Evolutionary conservation across 2,329 filamentous ascomycete genomes (phyloP).

Genomic region (Hymenoscyphus repandus): DNA sequence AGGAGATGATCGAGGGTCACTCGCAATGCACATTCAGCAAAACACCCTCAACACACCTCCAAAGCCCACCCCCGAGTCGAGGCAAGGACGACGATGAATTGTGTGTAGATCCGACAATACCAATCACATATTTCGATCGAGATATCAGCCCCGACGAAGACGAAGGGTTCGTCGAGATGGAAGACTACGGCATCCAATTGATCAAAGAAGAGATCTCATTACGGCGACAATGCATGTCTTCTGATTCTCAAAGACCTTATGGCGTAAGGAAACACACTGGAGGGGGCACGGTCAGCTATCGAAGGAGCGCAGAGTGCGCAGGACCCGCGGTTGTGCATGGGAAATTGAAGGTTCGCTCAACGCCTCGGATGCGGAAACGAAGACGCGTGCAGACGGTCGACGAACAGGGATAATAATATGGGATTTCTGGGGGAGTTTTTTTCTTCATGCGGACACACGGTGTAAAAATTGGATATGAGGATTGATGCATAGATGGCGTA

Average conservation of each 20-base stretch:
- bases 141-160: conserved; percentile 14
- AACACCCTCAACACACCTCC: conserved; percentile 3
- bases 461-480: background rate
- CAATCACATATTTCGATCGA: background rate
- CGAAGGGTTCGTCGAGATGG: conserved; percentile 22
- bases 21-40: conserved; percentile 20
- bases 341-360: conserved; percentile 2
- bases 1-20: conserved; percentile 20
- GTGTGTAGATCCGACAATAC: background rate
- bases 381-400: background rate
- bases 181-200: background rate
- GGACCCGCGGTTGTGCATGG: background rate
- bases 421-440: no score
- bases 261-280: conserved; percentile 18
- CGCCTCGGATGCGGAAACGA: conserved; percentile 6
- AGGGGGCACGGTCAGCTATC: conserved; percentile 5
- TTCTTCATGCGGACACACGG: no score
- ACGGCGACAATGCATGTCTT: conserved; percentile 17
- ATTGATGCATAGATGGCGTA: background rate
- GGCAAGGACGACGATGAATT: background rate
- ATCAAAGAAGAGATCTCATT: conserved; percentile 15
- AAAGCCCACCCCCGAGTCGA: conserved; percentile 3
- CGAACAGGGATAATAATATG: no score
- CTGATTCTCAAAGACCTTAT: background rate
- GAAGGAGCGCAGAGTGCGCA: background rate